Base-by-base conservation (phyloP, 2,329 filamentous ascomycete genomes). In the Aspergillus thermomutatus region DNA sequence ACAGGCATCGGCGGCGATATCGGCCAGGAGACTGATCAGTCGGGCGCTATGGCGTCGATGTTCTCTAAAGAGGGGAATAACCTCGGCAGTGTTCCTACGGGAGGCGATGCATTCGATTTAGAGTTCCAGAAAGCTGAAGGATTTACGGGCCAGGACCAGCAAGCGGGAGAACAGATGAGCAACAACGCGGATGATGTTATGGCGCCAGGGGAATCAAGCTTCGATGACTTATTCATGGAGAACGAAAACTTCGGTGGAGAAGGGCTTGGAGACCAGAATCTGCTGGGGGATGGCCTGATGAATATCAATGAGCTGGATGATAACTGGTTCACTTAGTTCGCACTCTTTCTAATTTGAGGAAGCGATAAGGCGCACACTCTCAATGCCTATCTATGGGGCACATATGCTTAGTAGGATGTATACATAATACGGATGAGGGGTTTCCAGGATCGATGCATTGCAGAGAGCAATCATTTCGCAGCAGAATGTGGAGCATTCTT, bases 151-250 rank as follows among this genome's bases (percentile, higher is more conserved):
- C 60, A 66, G 52, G 56, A 57, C 14, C 58, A 46, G 28, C 58
- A 57, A 25, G 21, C 55, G 7, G 61, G 60, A 21, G 47, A 52
- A n/a, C 60, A 60, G 37, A 55, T 57, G 28, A 60, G 63, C 14
- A 66, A 59, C 14, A 66, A 62, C 19, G 66, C 64, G 25, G 72
- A 72, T 10, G 69, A 74, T 60, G 62, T 72, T 25, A 73, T 76
- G 63, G 71, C 64, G 2, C 73, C 71, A 6, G 75, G 72, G 14
- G 72, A 75, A 60, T 78, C 76, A 19, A 77, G 71, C 57, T 79
- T 79, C 55, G 77, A 79, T 54, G 74, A 77, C 52, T 56, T 77
- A n/a, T 76, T 77, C 56, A 69, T 76, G 63, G 75, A 75, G 25
- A 72, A 64, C 26, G 74, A 74, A 3, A 71, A 72, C 55, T 63